Percentiles rank a stretch among this genome's conserved stretches.
Evolutionary conservation across 2,329 filamentous ascomycete genomes (phyloP).

Genomic region (Colletotrichum tanaceti): DNA sequence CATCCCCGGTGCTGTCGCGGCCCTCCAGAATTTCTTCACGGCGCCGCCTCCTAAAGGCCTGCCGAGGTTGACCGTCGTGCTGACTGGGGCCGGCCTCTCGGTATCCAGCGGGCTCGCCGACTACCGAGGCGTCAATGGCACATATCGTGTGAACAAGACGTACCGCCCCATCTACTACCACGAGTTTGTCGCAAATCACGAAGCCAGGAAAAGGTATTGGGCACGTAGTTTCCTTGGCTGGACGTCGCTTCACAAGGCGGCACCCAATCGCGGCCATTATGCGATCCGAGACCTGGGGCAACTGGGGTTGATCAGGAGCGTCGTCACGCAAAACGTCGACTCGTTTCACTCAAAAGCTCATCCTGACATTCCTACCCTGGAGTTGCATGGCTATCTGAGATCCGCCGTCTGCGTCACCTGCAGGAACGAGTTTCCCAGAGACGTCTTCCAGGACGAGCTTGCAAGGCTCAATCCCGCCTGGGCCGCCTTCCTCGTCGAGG

Average conservation of each 20-base stretch:
- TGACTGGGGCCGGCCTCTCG: slow-evolving; percentile 89
- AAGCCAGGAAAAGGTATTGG: slow-evolving; percentile 93
- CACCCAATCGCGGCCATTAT: slow-evolving; percentile 82
- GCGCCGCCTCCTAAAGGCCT: slow-evolving; percentile 65
- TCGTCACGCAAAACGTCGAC: slow-evolving; percentile 97
- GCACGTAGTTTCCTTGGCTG: slow-evolving; percentile 93
- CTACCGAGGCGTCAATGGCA: slow-evolving; percentile 89
- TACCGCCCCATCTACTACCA: slow-evolving; percentile 94
- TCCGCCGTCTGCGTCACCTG: slow-evolving; percentile 86
- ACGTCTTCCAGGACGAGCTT: slow-evolving; percentile 80
- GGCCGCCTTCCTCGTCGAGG: slow-evolving; percentile 79
- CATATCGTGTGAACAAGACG: slow-evolving; percentile 89
- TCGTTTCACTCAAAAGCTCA: slow-evolving; percentile 88
- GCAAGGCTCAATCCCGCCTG: slow-evolving; percentile 86
- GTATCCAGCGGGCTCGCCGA: slow-evolving; percentile 94
- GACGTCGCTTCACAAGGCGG: slow-evolving; percentile 82
- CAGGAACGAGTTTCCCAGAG: slow-evolving; percentile 75
- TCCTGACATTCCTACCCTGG: slow-evolving; percentile 78
- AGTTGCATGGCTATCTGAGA: slow-evolving; percentile 91
- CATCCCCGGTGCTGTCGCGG: slow-evolving; percentile 77
- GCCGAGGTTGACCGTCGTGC: slow-evolving; percentile 60
- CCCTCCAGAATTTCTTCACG: slow-evolving; percentile 80
- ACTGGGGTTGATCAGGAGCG: slow-evolving; percentile 77
- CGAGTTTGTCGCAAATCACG: slow-evolving; percentile 86
- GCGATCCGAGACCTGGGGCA: slow-evolving; percentile 79